These are phyloP conservation scores for Wickerhamiella galacta DNA, from an alignment of 805 yeast species.

Conservation along the genomic window DNA sequence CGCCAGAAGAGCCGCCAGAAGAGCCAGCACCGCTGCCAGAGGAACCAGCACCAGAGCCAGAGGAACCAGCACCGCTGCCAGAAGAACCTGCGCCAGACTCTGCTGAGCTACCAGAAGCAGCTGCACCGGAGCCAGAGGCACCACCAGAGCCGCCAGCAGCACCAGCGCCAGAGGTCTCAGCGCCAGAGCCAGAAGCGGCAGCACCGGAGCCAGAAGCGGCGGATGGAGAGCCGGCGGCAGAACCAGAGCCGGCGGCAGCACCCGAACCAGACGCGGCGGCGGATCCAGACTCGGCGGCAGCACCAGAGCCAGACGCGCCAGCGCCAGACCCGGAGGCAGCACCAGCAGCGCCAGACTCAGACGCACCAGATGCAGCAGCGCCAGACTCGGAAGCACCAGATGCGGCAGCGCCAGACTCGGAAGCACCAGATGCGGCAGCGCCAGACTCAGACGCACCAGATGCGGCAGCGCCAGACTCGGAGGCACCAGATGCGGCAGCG, in stretches of 20 bases:
- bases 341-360: background rate
- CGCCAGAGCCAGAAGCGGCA: background rate
- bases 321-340: background rate
- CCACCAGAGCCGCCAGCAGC: background rate
- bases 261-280: constrained; percentile 1
- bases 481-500: background rate
- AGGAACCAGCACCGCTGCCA: background rate
- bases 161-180: background rate
- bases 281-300: background rate
- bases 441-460: background rate
- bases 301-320: constrained; percentile 1
- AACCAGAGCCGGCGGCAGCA: constrained; percentile 1
- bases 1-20: constrained; percentile 5
- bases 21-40: constrained; percentile 5
- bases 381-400: background rate
- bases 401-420: constrained; percentile 1
- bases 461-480: background rate
- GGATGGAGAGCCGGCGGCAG: background rate
- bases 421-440: constrained; percentile 1
- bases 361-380: background rate
- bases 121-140: background rate
- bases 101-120: background rate
- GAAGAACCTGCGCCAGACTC: background rate
- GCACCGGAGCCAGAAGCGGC: background rate
- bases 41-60: background rate